Conservation (phyloP, 2,329 filamentous ascomycete species). For the Albophoma yamanashiensis region DNA sequence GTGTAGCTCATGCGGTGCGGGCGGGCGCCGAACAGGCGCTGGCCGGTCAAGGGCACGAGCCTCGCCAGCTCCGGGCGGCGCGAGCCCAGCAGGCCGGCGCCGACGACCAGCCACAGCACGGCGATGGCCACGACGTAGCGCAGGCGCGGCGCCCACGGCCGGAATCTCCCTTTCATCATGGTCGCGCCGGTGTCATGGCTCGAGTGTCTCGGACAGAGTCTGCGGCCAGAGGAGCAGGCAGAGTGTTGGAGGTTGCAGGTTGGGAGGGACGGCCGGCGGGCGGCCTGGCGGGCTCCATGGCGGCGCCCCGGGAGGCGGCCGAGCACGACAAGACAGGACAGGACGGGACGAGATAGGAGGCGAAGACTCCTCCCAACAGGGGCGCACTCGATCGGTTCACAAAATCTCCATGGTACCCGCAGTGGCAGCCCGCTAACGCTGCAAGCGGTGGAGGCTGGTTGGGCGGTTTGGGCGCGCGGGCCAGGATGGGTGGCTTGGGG, state of each 20-base stretch:
- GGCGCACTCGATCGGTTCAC: background rate
- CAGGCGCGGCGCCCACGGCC: background rate
- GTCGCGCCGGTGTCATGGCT: background rate
- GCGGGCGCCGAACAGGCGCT: background rate
- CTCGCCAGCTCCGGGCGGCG: background rate
- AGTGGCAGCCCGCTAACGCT: background rate
- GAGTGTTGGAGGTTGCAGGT: background rate
- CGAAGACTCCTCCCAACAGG: no score
- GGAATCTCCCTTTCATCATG: slow-evolving; percentile 1
- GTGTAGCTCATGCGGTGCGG: background rate
- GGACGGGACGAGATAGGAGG: no score
- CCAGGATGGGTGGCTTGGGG: background rate
- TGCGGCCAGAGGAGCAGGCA: background rate
- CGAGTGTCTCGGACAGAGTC: background rate
- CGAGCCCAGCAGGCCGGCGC: background rate
- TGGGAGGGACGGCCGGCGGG: background rate
- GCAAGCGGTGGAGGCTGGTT: background rate
- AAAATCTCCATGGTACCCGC: background rate
- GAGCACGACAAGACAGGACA: background rate
- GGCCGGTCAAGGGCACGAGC: background rate
- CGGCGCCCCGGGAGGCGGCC: background rate
- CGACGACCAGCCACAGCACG: background rate
- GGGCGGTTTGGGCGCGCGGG: background rate
- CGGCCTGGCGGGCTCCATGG: background rate
- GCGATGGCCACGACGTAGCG: background rate